phyloP scores from a whole-genome alignment of 306 rosid genomes.

The Rosa chinensis region DNA sequence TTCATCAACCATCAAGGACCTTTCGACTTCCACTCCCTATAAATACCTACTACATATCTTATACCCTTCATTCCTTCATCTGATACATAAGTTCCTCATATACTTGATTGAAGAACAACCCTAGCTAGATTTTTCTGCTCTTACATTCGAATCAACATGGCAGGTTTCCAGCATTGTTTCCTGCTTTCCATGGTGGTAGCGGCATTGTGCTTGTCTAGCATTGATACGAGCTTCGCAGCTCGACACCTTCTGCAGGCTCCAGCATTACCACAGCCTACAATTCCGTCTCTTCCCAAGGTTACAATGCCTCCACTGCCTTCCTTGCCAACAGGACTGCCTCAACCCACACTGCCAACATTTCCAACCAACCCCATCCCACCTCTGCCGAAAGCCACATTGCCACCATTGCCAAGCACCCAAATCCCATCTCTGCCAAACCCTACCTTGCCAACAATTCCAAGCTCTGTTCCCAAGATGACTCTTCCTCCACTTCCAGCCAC shows the following conservation, averaged over 20 bases:
- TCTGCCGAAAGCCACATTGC: slow-evolving; percentile 27
- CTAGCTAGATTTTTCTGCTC: background rate
- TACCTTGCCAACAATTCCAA: slow-evolving; percentile 9
- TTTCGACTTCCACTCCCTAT: background rate
- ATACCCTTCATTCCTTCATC: slow-evolving; percentile 1
- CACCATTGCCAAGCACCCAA: slow-evolving; percentile 23
- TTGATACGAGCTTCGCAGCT: slow-evolving; percentile 22
- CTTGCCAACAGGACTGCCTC: slow-evolving; percentile 10
- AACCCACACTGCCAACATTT: slow-evolving; percentile 26
- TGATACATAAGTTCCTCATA: background rate
- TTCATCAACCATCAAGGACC: slow-evolving; percentile 25
- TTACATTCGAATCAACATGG: slow-evolving; percentile 8
- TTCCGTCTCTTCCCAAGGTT: slow-evolving; percentile 22
- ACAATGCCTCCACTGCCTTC: slow-evolving; percentile 23
- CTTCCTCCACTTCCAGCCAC: slow-evolving; percentile 20
- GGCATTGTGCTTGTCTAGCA: slow-evolving; percentile 24
- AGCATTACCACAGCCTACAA: slow-evolving; percentile 28
- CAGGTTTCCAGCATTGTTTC: slow-evolving; percentile 8
- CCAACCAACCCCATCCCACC: slow-evolving; percentile 17
- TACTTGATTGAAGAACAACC: background rate
- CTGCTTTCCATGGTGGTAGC: slow-evolving; percentile 11
- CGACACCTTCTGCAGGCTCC: slow-evolving; percentile 34
- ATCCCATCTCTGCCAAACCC: slow-evolving; percentile 15
- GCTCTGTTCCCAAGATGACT: slow-evolving; percentile 13
- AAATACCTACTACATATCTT: background rate